Conservation (phyloP, 1,284 basidiomycete genomes). For the Vanrija humicola region DNA sequence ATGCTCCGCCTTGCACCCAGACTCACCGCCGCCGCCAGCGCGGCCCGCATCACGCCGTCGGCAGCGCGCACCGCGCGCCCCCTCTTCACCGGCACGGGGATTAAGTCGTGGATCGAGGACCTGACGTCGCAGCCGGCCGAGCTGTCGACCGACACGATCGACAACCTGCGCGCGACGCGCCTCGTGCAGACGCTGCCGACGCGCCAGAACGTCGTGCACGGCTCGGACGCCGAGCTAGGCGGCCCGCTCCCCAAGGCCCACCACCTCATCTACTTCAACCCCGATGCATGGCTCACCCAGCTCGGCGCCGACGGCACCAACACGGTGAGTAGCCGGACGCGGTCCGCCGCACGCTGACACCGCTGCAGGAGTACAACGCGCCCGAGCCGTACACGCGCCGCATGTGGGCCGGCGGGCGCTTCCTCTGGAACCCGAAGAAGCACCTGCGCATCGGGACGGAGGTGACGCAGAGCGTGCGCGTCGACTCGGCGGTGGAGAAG, state of each 20-base stretch:
- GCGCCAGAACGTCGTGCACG: conserved; percentile 44
- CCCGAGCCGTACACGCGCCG: conserved; percentile 68
- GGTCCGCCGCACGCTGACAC: conserved; percentile 43
- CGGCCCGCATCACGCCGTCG: neutral
- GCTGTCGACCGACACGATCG: conserved; percentile 18
- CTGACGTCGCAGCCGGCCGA: conserved; percentile 16
- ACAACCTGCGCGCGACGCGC: conserved; percentile 20
- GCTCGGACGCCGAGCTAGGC: conserved; percentile 31
- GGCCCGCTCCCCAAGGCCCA: conserved; percentile 59
- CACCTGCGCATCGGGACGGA: conserved; percentile 58
- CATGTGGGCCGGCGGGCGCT: conserved; percentile 78
- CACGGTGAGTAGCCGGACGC: conserved; percentile 53
- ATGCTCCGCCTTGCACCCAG: conserved; percentile 1
- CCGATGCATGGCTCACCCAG: conserved; percentile 57
- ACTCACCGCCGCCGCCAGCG: neutral
- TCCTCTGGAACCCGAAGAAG: conserved; percentile 56
- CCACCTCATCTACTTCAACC: conserved; percentile 71
- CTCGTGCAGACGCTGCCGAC: conserved; percentile 60
- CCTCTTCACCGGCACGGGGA: neutral
- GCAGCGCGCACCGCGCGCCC: neutral
- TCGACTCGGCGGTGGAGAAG: conserved; percentile 63
- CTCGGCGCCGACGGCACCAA: conserved; percentile 61
- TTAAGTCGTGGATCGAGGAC: conserved; percentile 22
- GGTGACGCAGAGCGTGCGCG: conserved; percentile 55
- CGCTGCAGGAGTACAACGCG: conserved; percentile 48